Base-by-base conservation (phyloP, 1,139 yeast genomes). In the Yamadazyma dendronema region DNA sequence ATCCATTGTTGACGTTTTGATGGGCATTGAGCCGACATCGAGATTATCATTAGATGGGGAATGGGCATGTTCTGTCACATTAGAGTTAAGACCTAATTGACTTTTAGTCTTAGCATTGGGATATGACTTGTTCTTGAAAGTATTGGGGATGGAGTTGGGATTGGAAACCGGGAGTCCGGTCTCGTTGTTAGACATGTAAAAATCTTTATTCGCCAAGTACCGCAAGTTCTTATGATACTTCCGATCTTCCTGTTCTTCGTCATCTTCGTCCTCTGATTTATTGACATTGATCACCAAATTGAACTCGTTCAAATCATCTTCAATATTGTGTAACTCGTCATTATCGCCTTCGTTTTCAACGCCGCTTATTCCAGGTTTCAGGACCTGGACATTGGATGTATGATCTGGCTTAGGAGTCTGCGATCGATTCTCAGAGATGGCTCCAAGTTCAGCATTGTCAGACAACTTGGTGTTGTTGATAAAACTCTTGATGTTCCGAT, bases 51-150 rank as follows among this genome's bases (percentile, higher is more conserved):
- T n/a, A n/a, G n/a, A n/a, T n/a, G n/a, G n/a, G n/a, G n/a, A n/a
- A n/a, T n/a, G n/a, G n/a, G n/a, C n/a, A n/a, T n/a, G n/a, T n/a
- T n/a, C n/a, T n/a, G n/a, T n/a, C n/a, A n/a, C n/a, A n/a, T n/a
- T n/a, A n/a, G n/a, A n/a, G n/a, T n/a, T 25, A 13, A 36, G 30
- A 3, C 39, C 39, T n/a, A 66, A 51, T 14, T 50, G 52, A 4
- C 57, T 44, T 46, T 69, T 71, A 0, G 76, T 64, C 39, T 54
- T 61, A 17, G 77, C 77, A 46, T 69, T 71, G 8, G 76, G 74
- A 44, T 67, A 73, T 9, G 72, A 64, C 43, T 70, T 71, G 47
- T 69, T 62, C 39, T 68, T 62, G 55, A 71, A 71, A 0, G 77
- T 71, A 44, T 71, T 71, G 19, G 77, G 76, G 15, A 67, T 65